These are phyloP conservation scores for Fomitopsis betulina DNA, from an alignment of 1,284 basidiomycete genomes.

Conservation along the genomic window DNA sequence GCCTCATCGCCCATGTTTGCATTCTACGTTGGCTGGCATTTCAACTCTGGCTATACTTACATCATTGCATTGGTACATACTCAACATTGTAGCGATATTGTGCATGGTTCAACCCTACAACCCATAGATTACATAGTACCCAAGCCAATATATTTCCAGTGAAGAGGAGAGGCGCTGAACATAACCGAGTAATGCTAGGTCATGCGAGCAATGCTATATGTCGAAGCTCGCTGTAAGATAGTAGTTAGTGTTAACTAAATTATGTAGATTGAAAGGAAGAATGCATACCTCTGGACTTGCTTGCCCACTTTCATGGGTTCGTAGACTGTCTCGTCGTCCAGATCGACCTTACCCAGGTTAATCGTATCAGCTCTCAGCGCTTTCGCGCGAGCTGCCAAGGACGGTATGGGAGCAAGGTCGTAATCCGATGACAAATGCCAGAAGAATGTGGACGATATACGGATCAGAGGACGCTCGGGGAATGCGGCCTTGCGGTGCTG, in stretches of 20 bases:
- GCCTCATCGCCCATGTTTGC: slow-evolving; percentile 6
- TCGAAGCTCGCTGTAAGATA: slow-evolving; percentile 60
- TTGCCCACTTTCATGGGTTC: slow-evolving; percentile 81
- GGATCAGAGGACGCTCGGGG: slow-evolving; percentile 78
- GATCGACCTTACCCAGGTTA: slow-evolving; percentile 33
- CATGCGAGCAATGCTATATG: slow-evolving; percentile 73
- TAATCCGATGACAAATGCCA: slow-evolving; percentile 89
- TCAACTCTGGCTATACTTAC: neutral
- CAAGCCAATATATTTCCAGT: slow-evolving; percentile 47
- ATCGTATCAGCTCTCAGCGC: slow-evolving; percentile 33
- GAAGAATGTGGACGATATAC: slow-evolving; percentile 93
- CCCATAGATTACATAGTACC: neutral
- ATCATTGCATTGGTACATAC: neutral
- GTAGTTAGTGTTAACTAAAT: neutral
- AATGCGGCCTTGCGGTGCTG: slow-evolving; percentile 50
- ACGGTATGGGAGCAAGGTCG: slow-evolving; percentile 60
- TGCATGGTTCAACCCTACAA: slow-evolving; percentile 2
- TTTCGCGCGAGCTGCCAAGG: slow-evolving; percentile 43
- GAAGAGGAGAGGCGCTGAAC: slow-evolving; percentile 40
- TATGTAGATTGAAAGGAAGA: neutral
- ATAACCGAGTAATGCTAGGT: neutral
- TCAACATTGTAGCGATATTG: neutral
- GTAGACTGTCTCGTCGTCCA: slow-evolving; percentile 48
- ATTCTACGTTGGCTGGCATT: neutral
- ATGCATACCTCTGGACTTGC: slow-evolving; percentile 75